Evolutionary conservation across 2,329 filamentous ascomycete species (phyloP).

Genomic region (Apiospora sp.): DNA sequence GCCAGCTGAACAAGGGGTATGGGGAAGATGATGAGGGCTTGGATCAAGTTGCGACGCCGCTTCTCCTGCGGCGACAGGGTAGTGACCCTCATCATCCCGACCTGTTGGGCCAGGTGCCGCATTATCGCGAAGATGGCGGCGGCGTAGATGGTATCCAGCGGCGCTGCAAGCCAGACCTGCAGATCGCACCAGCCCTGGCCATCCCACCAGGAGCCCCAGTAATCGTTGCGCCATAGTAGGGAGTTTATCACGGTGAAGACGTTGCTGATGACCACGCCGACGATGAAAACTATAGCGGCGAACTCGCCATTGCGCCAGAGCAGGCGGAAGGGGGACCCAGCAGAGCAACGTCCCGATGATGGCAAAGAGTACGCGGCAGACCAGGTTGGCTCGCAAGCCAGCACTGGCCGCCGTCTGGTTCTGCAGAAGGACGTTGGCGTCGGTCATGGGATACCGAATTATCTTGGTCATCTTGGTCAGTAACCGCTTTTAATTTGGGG

Average conservation of each 20-base stretch:
- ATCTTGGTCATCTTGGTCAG: constrained; percentile 10
- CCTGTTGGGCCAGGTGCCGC: constrained; percentile 59
- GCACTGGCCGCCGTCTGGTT: constrained; percentile 11
- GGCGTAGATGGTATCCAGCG: constrained; percentile 53
- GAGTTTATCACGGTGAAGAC: constrained; percentile 58
- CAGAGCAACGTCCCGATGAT: constrained; percentile 54
- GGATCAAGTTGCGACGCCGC: constrained; percentile 51
- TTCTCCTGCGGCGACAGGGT: constrained; percentile 51
- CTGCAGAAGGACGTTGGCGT: constrained; percentile 13
- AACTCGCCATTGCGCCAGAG: constrained; percentile 63
- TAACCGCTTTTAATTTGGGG: neutral
- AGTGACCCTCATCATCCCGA: constrained; percentile 53
- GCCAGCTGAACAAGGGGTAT: constrained; percentile 58
- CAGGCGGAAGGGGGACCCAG: constrained; percentile 60
- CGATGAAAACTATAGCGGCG: constrained; percentile 58
- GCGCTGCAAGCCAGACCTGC: constrained; percentile 47
- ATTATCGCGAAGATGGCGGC: constrained; percentile 63
- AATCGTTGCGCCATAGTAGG: constrained; percentile 61
- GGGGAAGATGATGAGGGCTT: constrained; percentile 63
- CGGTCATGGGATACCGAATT: neutral
- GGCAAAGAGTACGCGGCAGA: constrained; percentile 57
- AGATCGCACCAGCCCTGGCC: constrained; percentile 64
- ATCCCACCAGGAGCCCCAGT: constrained; percentile 58
- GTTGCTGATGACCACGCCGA: constrained; percentile 55
- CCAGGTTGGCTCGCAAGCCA: constrained; percentile 50